Evolutionary conservation across 2,329 filamentous ascomycete species (phyloP), one percentile per base, ranked within the genome.

Genomic region (Pleurostoma richardsiae): DNA sequence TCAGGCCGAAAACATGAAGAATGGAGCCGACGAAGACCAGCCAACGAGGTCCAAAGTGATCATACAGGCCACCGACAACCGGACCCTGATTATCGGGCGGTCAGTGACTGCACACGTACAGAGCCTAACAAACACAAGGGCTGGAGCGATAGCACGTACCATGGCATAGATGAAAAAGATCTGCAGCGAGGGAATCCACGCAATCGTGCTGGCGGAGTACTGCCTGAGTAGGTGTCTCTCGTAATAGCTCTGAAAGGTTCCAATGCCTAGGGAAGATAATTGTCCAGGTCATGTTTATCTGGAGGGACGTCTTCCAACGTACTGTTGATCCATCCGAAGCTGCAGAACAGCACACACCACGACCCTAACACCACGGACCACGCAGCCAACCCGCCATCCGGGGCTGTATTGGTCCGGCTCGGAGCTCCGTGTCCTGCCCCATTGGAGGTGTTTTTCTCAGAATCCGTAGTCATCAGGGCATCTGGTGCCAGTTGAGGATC

Each of bases 201-300:
- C 71, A 31, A 84, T 68, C 1, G 73, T 68, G 45, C 74, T 79
- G 5, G 73, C 61, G 3, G 70, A 68, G 50, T 79, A 76, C 4
- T 70, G 44, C 10, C 52, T 62, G 29, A 85, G 61, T 29, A 74
- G 71, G 10, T 71, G 66, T 5, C 56, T 56, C 47, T 79, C 63
- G 51, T 83, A 85, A 59, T 83, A 82, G 39, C 72, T 67, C 59
- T 83, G 76, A 55, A 83, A 83, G 5, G 81, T 69, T 3, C 80
- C 80, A 6, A 72, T 59, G 48, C 44, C 27, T 40, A 19, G 19
- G 19, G 19, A 19, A 19, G 19, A 19, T 19, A 19, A 19, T 19
- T 19, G 19, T 19, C 19, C 19, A 19, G 19, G 19, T 19, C 19
- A 19, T 19, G 36, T 5, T 26, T 40, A 42, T 27, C 7, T 40